Percentiles rank a stretch among this genome's conserved stretches.
These are phyloP conservation scores for Aegilops sharonensis DNA, from an alignment of 176 grass and related monocot genomes.

Conservation along the genomic window DNA sequence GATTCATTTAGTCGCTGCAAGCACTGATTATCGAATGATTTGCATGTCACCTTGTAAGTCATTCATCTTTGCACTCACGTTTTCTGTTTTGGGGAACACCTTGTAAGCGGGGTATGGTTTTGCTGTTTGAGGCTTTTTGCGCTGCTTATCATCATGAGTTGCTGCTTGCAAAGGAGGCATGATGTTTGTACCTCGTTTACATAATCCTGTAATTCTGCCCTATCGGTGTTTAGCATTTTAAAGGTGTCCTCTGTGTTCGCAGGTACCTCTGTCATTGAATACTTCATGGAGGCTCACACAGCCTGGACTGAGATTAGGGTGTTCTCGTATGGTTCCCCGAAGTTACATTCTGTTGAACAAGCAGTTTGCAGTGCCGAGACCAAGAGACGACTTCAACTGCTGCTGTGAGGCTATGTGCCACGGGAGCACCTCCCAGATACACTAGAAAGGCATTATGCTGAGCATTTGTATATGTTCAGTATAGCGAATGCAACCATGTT, in stretches of 20 bases:
- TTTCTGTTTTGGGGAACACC: neutral
- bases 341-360: neutral
- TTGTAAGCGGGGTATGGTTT: no score
- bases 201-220: neutral
- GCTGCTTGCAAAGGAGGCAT: neutral
- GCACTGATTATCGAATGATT: neutral
- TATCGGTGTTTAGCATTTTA: neutral
- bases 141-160: neutral
- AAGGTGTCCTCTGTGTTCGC: neutral
- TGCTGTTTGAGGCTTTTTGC: no score
- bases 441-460: neutral
- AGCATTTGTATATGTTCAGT: neutral
- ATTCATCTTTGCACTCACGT: neutral
- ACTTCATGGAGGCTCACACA: neutral
- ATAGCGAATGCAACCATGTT: neutral
- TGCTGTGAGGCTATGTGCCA: neutral
- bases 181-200: neutral
- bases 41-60: slow-evolving; percentile 2
- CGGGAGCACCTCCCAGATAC: neutral
- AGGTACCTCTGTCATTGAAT: neutral
- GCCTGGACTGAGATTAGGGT: neutral
- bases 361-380: neutral
- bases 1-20: slow-evolving; percentile 77
- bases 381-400: neutral
- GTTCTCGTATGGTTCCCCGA: neutral